Evolutionary conservation across 2,329 filamentous ascomycete genomes (phyloP).

Genomic region (Monilinia fructigena): DNA sequence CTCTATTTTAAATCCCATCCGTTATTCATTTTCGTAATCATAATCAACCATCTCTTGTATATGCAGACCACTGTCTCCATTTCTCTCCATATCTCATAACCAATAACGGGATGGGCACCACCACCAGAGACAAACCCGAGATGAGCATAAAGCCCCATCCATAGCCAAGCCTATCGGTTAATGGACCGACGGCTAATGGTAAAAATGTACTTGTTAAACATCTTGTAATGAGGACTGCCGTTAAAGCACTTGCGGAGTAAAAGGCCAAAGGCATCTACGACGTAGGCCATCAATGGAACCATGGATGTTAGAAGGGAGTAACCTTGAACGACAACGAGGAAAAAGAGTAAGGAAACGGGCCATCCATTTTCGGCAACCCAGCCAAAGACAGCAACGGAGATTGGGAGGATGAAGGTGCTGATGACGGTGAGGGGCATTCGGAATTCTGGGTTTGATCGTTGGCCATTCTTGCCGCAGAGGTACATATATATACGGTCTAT

Average conservation of each 20-base stretch:
- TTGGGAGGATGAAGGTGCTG: slow-evolving; percentile 53
- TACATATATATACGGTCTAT: slow-evolving; percentile 36
- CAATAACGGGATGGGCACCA: slow-evolving; percentile 52
- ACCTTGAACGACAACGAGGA: slow-evolving; percentile 48
- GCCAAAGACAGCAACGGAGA: slow-evolving; percentile 56
- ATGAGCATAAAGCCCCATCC: slow-evolving; percentile 34
- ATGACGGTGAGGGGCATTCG: slow-evolving; percentile 59
- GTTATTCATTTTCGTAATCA: background rate
- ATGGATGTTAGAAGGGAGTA: slow-evolving; percentile 49
- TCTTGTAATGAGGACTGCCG: slow-evolving; percentile 36
- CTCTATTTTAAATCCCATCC: too few relatives aligned
- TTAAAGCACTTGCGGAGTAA: slow-evolving; percentile 45
- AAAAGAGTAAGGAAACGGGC: slow-evolving; percentile 51
- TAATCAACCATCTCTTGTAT: slow-evolving; percentile 12
- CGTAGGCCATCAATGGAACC: slow-evolving; percentile 50
- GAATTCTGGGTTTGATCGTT: slow-evolving; percentile 51
- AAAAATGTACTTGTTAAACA: slow-evolving; percentile 51
- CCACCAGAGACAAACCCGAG: slow-evolving; percentile 43
- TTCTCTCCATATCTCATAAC: slow-evolving; percentile 50
- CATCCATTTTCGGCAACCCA: slow-evolving; percentile 52
- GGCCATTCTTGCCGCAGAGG: slow-evolving; percentile 28
- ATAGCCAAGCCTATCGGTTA: slow-evolving; percentile 50
- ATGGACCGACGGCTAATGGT: slow-evolving; percentile 50
- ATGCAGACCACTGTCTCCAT: slow-evolving; percentile 13
- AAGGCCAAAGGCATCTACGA: slow-evolving; percentile 50